These are phyloP conservation scores for Phytopythium vexans DNA, from an alignment of 352 stramenopile genomes.

Conservation along the genomic window DNA sequence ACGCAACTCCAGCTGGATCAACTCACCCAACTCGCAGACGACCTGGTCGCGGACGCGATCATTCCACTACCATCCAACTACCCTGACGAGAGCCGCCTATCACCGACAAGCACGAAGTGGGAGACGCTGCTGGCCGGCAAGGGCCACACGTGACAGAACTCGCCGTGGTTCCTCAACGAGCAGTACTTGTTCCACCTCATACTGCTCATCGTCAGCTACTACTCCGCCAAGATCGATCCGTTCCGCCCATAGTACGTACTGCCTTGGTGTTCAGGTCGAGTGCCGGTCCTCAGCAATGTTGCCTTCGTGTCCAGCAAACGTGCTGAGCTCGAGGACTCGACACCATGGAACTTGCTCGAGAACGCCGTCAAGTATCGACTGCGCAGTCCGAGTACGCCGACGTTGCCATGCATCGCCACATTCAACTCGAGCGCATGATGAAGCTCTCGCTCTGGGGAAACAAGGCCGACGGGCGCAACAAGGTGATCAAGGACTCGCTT, in stretches of 20 bases:
- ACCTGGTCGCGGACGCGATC: constrained; percentile 26
- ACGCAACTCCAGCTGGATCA: constrained; percentile 16
- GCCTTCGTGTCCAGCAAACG: constrained; percentile 24
- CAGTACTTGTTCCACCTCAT: constrained; percentile 62
- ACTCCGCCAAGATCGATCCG: constrained; percentile 37
- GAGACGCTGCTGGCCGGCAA: constrained; percentile 19
- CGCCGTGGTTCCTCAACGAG: constrained; percentile 55
- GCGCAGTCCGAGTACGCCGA: neutral
- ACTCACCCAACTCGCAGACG: constrained; percentile 33
- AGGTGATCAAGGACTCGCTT: constrained; percentile 53
- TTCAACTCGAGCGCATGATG: constrained; percentile 34
- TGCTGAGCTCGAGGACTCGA: constrained; percentile 29
- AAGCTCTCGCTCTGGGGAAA: constrained; percentile 66
- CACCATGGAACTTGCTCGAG: constrained; percentile 45
- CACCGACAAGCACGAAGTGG: constrained; percentile 28
- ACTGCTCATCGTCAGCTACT: constrained; percentile 44
- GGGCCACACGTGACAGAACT: constrained; percentile 44
- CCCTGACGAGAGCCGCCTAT: constrained; percentile 14
- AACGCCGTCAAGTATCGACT: constrained; percentile 18
- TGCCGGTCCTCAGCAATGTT: neutral
- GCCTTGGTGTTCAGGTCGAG: no score
- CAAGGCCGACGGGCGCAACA: constrained; percentile 63
- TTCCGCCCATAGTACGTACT: constrained; percentile 38
- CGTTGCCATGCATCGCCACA: no score
- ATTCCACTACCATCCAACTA: constrained; percentile 37